A percentile compares a stretch with the other conserved stretches of the same genome.
phyloP scores from a whole-genome alignment of 352 stramenopile genomes.

The Sclerospora graminicola region DNA sequence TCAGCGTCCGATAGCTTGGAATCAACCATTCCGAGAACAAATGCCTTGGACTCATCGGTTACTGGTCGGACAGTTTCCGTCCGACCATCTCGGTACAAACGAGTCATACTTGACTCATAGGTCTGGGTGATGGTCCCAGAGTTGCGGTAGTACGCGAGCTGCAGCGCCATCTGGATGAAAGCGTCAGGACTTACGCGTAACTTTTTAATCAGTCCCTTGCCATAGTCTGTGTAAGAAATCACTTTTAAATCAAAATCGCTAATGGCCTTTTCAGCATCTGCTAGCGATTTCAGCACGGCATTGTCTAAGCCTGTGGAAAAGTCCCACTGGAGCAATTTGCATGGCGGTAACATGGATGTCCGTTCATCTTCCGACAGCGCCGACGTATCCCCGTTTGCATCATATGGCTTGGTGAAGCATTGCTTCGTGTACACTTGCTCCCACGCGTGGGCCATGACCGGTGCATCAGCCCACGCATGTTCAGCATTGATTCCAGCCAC shows the following conservation, averaged over 20 bases:
- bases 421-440: conserved; percentile 65
- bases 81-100: conserved; percentile 91
- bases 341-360: conserved; percentile 33
- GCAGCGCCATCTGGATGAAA: conserved; percentile 94
- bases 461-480: conserved; percentile 89
- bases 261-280: conserved; percentile 53
- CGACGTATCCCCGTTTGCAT: conserved; percentile 37
- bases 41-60: conserved; percentile 84
- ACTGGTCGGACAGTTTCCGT: conserved; percentile 90
- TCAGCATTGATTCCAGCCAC: conserved; percentile 91
- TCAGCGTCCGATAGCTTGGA: conserved; percentile 53
- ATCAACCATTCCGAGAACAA: conserved; percentile 82
- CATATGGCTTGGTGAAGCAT: conserved; percentile 41
- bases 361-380: conserved; percentile 36
- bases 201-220: conserved; percentile 85
- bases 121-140: conserved; percentile 89
- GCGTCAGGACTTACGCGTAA: conserved; percentile 91
- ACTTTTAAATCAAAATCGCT: conserved; percentile 87
- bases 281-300: conserved; percentile 43
- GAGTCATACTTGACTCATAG: conserved; percentile 96
- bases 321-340: conserved; percentile 50
- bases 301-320: conserved; percentile 40
- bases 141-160: conserved; percentile 93
- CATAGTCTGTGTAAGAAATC: conserved; percentile 82
- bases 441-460: conserved; percentile 79